Conservation (phyloP, 140 eudicot species). For the Anethum foeniculum region DNA sequence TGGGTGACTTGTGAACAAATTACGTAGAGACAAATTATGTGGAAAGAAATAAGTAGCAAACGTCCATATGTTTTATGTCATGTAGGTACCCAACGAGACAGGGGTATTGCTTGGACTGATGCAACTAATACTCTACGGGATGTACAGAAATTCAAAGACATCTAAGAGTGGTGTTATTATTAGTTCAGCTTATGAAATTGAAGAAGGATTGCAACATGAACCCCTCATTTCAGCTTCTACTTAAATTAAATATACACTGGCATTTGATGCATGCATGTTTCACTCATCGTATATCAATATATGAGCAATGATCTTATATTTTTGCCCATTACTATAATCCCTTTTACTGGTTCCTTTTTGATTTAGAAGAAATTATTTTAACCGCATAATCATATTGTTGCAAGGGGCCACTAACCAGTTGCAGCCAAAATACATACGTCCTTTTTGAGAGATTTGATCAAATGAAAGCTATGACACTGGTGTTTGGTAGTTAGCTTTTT, state of each 20-base stretch:
- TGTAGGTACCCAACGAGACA: constrained; percentile 30
- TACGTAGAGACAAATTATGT: not conserved
- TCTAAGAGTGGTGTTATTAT: not conserved
- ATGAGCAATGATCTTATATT: not conserved
- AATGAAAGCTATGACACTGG: no score
- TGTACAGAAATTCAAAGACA: constrained; percentile 22
- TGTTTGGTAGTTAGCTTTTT: no score
- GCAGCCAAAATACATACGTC: no score
- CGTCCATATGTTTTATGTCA: not conserved
- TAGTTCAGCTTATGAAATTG: not conserved
- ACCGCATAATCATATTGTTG: no score
- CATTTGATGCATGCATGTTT: not conserved
- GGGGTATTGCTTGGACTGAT: constrained; percentile 30
- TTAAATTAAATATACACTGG: not conserved
- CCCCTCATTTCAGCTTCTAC: constrained; percentile 15
- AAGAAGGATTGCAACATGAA: constrained; percentile 20
- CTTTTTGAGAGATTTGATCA: no score
- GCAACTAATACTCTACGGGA: constrained; percentile 23
- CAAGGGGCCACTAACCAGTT: no score
- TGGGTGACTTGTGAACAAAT: no score
- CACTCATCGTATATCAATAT: not conserved
- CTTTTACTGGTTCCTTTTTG: no score
- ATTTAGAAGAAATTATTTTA: no score
- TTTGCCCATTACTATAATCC: not conserved
- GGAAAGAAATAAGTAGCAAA: not conserved